These are phyloP conservation scores for Xylaria polymorpha DNA, from an alignment of 2,329 filamentous ascomycete species.

Conservation along the genomic window DNA sequence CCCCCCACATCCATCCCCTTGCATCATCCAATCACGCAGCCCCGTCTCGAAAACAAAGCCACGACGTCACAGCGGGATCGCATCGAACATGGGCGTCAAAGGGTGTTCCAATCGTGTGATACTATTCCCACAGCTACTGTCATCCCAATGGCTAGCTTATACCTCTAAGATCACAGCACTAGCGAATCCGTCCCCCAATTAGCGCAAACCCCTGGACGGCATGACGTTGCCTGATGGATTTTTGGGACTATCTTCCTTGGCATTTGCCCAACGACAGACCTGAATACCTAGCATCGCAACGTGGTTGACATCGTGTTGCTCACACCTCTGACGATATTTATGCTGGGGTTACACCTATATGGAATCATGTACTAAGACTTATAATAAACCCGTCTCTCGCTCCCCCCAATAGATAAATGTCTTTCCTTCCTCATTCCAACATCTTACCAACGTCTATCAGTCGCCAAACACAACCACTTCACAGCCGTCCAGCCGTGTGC, in stretches of 20 bases:
- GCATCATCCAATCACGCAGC: slow-evolving; percentile 26
- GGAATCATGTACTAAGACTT: background rate
- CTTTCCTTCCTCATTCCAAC: background rate
- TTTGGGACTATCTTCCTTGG: slow-evolving; percentile 19
- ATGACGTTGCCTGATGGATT: slow-evolving; percentile 36
- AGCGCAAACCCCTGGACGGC: background rate
- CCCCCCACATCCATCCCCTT: slow-evolving; percentile 19
- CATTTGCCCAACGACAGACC: slow-evolving; percentile 16
- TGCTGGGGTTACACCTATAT: slow-evolving; percentile 9
- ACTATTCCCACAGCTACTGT: slow-evolving; percentile 9
- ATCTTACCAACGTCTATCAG: slow-evolving; percentile 15
- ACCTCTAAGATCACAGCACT: slow-evolving; percentile 15
- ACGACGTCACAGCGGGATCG: slow-evolving; percentile 45
- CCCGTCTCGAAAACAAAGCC: slow-evolving; percentile 36
- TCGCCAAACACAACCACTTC: slow-evolving; percentile 6
- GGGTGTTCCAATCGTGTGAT: slow-evolving; percentile 18
- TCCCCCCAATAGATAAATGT: slow-evolving; percentile 5
- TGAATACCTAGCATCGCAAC: background rate
- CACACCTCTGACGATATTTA: slow-evolving; percentile 27
- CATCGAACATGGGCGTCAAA: slow-evolving; percentile 4
- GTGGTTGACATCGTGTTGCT: slow-evolving; percentile 21
- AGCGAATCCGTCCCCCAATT: slow-evolving; percentile 27
- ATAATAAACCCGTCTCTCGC: slow-evolving; percentile 16
- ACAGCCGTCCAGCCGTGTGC: slow-evolving; percentile 24
- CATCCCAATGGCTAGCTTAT: slow-evolving; percentile 19